Base-by-base conservation (phyloP, 1,284 basidiomycete species). In the Puccinia polysora region DNA sequence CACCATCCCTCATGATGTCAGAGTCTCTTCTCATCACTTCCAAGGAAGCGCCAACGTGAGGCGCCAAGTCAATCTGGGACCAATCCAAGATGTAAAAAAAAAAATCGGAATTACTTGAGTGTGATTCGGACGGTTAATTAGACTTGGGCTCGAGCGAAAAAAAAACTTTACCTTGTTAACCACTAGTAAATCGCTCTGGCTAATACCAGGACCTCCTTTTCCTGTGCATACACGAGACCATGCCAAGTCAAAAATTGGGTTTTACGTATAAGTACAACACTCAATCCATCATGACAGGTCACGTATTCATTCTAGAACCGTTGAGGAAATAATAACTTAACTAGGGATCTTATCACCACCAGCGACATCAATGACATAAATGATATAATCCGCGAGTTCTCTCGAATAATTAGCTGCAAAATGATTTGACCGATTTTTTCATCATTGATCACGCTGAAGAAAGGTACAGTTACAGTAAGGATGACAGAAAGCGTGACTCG, bases 131-230 rank as follows among this genome's bases (percentile, higher is more conserved):
- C 18, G 14, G 7, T 5, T 30, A 28, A 45, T 45, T 20, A 5
- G 43, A 55, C n/a, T n/a, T 6, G 1, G 6, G 3, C 5, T 56
- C n/a, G 12, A 28, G 49, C 28, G 53, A 20, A 20, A 4, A 45
- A 40, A 45, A n/a, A 30, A 18, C 30, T 25, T 73, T 56, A 88
- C 91, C 84, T 97, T 97, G 84, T 98, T 98, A 77, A 98, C 87
- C 30, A 98, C 87, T 62, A 98, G 83, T 38, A 98, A 83, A 82
- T 98, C 95, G 1, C 91, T 78, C 75, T 83, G 81, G 0, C 91
- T 92, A 76, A 97, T 95, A 14, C 95, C 95, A 1, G 95, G 95
- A 0, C 95, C 95, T 5, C 96, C 95, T 82, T 98, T 98, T 36
- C 73, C 59, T 62, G 36, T 34, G 34, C 28, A 30, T 18, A 49